Evolutionary conservation across 2,329 filamentous ascomycete genomes (phyloP).

Genomic region (Penicillium sclerotiorum): DNA sequence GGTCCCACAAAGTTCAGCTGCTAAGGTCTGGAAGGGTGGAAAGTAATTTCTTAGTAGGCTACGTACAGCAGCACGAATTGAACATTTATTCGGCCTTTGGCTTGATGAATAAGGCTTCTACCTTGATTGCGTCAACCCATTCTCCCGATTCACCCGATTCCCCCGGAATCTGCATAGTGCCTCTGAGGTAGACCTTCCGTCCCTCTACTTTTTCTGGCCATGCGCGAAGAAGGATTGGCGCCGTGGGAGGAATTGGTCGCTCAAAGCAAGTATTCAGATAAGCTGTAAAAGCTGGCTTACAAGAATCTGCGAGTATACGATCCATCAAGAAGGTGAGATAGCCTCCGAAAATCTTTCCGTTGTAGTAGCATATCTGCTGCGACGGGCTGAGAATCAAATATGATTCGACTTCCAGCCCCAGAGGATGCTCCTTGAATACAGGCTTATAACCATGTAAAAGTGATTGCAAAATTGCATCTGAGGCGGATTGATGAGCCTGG

Average conservation of each 20-base stretch:
- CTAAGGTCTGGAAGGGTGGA: too few species aligned
- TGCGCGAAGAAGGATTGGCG: conserved; percentile 1
- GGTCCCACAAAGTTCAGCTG: too few species aligned
- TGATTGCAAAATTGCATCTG: too few species aligned
- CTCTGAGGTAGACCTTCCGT: background rate
- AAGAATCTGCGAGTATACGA: conserved; percentile 1
- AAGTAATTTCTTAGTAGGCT: too few species aligned
- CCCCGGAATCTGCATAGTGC: background rate
- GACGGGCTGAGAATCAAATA: background rate
- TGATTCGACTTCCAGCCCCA: conserved; percentile 1
- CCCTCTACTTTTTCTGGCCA: conserved; percentile 3
- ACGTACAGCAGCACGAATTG: too few species aligned
- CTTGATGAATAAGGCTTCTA: background rate
- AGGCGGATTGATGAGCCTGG: too few species aligned
- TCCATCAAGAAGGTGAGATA: conserved; percentile 3
- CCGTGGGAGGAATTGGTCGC: background rate
- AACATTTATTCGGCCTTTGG: too few species aligned
- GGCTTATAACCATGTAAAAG: background rate
- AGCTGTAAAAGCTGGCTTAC: conserved; percentile 1
- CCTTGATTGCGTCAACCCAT: background rate
- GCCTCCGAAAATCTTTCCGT: background rate
- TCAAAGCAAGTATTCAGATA: background rate
- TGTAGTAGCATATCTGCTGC: conserved; percentile 6
- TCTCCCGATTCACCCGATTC: background rate
- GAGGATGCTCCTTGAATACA: background rate